Evolutionary conservation across 345 rosid genomes (phyloP).

Genomic region (Moricandia moricandioides): DNA sequence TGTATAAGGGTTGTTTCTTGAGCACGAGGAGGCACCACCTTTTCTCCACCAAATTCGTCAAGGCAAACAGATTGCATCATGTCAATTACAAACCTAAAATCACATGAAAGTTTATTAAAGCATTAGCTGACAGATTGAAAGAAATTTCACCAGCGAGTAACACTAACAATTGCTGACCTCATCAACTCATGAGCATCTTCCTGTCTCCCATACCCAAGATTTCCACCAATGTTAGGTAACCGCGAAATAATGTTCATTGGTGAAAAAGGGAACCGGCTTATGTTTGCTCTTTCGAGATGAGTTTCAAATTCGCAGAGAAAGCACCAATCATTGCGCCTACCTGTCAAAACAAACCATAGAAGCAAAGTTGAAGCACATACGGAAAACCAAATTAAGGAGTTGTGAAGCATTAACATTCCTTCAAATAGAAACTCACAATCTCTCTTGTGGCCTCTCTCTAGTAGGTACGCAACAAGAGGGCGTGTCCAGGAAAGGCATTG

Average conservation of each 20-base stretch:
- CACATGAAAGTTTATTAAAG: constrained; percentile 8
- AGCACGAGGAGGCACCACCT: constrained; percentile 59
- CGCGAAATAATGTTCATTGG: constrained; percentile 82
- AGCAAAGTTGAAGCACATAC: constrained; percentile 1
- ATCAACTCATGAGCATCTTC: constrained; percentile 99
- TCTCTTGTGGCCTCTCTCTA: constrained; percentile 78
- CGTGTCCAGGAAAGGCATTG: constrained; percentile 86
- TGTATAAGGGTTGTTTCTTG: constrained; percentile 95
- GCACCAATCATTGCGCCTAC: constrained; percentile 90
- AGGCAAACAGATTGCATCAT: constrained; percentile 96
- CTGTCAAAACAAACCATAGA: constrained; percentile 46
- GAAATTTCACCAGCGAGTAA: background rate
- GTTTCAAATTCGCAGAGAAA: constrained; percentile 78
- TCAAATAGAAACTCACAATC: constrained; percentile 49
- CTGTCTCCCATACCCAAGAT: constrained; percentile 96
- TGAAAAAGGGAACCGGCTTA: constrained; percentile 67
- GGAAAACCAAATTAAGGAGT: background rate
- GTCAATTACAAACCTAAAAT: constrained; percentile 82
- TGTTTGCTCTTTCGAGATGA: constrained; percentile 73
- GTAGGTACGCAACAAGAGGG: constrained; percentile 84
- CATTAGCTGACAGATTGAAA: constrained; percentile 8
- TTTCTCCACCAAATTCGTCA: constrained; percentile 95
- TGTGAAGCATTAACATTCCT: background rate
- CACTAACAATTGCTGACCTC: constrained; percentile 51
- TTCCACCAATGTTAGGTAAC: constrained; percentile 83